A percentile compares a stretch with the other conserved stretches of the same genome.
Evolutionary conservation across 148 eudicot species (phyloP).

Genomic region (Pouteria glomerata): DNA sequence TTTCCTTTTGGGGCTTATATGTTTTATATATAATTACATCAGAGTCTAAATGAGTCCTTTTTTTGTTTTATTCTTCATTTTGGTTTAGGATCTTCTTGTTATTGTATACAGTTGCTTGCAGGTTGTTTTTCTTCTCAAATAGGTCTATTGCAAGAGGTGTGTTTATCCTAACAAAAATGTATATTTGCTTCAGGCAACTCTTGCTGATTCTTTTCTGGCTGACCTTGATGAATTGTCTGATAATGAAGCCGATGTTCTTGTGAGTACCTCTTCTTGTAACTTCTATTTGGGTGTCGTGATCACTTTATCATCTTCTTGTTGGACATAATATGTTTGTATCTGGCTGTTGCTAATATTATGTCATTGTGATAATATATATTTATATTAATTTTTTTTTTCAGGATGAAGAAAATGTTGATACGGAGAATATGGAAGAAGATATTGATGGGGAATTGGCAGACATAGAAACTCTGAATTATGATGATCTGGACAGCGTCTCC

Average conservation of each 20-base stretch:
- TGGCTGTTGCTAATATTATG: not conserved
- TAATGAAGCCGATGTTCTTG: constrained; percentile 64
- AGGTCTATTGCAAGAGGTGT: not conserved
- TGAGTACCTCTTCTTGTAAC: constrained; percentile 25
- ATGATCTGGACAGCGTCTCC: constrained; percentile 87
- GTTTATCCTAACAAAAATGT: not conserved
- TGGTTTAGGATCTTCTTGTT: too few relatives aligned
- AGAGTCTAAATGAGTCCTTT: not conserved
- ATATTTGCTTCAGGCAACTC: constrained; percentile 59
- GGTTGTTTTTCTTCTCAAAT: not conserved
- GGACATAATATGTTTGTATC: not conserved
- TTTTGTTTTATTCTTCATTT: too few relatives aligned
- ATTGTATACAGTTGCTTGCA: not conserved
- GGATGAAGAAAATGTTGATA: constrained; percentile 58
- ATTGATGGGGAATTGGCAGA: constrained; percentile 79
- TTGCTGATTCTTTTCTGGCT: constrained; percentile 91
- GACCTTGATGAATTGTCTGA: constrained; percentile 96
- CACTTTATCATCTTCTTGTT: not conserved
- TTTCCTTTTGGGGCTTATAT: not conserved
- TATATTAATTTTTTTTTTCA: constrained; percentile 27
- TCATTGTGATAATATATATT: not conserved
- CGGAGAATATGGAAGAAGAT: constrained; percentile 80
- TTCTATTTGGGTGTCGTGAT: not conserved
- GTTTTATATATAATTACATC: too few relatives aligned
- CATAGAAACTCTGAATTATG: constrained; percentile 76